Conservation (phyloP, 441 rosid genomes). For the Breynia disticha region DNA sequence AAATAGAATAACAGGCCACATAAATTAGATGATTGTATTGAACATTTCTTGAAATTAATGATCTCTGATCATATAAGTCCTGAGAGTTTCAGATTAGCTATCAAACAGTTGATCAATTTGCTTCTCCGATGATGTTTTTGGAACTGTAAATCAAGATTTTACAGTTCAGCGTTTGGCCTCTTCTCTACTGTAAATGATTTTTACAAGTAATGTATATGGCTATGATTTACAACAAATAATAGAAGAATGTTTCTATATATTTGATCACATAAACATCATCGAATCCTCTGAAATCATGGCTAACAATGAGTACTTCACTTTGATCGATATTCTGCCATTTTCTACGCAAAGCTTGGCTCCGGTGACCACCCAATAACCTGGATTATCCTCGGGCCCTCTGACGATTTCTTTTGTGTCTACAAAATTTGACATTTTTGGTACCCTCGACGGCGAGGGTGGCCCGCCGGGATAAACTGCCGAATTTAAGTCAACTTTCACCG, state of each 20-base stretch:
- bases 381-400: constrained; percentile 79
- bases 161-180: too few species aligned
- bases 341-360: constrained; percentile 84
- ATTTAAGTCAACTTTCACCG: constrained; percentile 57
- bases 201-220: too few species aligned
- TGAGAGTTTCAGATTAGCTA: not conserved
- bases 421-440: constrained; percentile 59
- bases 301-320: constrained; percentile 69
- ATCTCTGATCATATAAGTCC: not conserved
- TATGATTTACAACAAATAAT: too few species aligned
- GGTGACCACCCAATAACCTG: constrained; percentile 94
- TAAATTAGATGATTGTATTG: too few species aligned
- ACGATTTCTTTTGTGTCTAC: constrained; percentile 86
- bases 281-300: constrained; percentile 75
- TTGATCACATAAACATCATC: constrained; percentile 32
- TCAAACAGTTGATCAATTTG: too few species aligned
- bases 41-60: too few species aligned
- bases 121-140: not conserved
- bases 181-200: too few species aligned
- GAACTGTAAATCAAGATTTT: not conserved
- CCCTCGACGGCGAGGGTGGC: constrained; percentile 43
- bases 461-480: constrained; percentile 83
- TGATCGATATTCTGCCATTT: constrained; percentile 72
- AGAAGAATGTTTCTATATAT: not conserved
- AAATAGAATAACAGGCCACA: too few species aligned